Evolutionary conservation across 2,329 filamentous ascomycete species (phyloP).

Genomic region (Aciculosporium take): DNA sequence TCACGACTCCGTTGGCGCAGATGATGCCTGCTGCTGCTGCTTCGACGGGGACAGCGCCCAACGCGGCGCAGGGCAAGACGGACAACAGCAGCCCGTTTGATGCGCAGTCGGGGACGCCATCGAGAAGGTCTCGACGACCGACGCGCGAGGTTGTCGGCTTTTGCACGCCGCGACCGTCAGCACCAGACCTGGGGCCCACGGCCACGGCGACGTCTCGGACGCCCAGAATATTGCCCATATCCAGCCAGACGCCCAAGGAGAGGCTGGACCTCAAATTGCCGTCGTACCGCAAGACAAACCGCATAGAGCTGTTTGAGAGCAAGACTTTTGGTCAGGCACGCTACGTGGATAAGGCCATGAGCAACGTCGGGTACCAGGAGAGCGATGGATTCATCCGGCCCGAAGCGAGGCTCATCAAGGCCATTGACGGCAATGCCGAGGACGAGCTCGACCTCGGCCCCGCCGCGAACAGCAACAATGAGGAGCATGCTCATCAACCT

Average conservation of each 20-base stretch:
- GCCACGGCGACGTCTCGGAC: conserved; percentile 43
- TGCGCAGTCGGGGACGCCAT: conserved; percentile 18
- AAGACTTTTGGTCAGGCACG: conserved; percentile 73
- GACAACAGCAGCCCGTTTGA: conserved; percentile 21
- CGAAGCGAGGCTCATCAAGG: conserved; percentile 56
- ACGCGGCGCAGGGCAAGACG: conserved; percentile 18
- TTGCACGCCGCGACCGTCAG: conserved; percentile 35
- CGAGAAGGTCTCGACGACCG: conserved; percentile 27
- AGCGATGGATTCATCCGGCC: conserved; percentile 77
- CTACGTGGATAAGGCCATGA: conserved; percentile 94
- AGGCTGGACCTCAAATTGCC: conserved; percentile 64
- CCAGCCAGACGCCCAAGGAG: conserved; percentile 69
- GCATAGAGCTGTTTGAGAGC: conserved; percentile 70
- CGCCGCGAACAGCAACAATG: conserved; percentile 12
- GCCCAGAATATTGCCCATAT: conserved; percentile 57
- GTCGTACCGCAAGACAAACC: conserved; percentile 60
- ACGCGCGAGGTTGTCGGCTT: conserved; percentile 37
- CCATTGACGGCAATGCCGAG: conserved; percentile 42
- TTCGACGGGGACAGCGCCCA: conserved; percentile 29
- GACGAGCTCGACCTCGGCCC: conserved; percentile 39
- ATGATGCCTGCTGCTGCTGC: conserved; percentile 28
- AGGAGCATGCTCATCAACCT: conserved; percentile 19
- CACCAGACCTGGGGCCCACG: conserved; percentile 26
- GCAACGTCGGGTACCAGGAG: conserved; percentile 89
- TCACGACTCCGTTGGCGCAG: conserved; percentile 32